Evolutionary conservation across 305 asterid species (phyloP).

Genomic region (Fraxinus nigra): DNA sequence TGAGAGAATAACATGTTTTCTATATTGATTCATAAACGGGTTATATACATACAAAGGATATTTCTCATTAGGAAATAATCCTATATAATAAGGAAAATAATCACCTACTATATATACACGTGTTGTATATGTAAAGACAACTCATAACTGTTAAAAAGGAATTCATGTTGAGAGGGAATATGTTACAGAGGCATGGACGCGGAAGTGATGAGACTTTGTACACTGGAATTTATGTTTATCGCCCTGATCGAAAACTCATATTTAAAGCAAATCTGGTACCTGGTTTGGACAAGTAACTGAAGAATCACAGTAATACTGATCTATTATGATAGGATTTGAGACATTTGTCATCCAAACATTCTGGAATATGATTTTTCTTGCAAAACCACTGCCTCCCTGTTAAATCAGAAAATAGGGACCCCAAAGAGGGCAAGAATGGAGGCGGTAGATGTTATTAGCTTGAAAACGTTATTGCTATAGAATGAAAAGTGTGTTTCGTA

Average conservation of each 20-base stretch:
- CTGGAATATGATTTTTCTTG: constrained; percentile 53
- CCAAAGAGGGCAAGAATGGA: not conserved
- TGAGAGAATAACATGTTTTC: too few relatives aligned
- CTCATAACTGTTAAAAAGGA: not conserved
- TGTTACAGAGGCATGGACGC: not conserved
- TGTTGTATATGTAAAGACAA: too few relatives aligned
- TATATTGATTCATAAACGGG: too few relatives aligned
- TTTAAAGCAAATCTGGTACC: constrained; percentile 33
- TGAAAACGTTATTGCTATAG: not conserved
- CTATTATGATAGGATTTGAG: constrained; percentile 72
- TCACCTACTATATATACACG: too few relatives aligned
- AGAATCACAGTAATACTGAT: constrained; percentile 87
- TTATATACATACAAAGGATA: too few relatives aligned
- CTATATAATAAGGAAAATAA: too few relatives aligned
- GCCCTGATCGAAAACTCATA: not conserved
- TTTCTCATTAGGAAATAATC: too few relatives aligned
- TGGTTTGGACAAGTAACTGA: constrained; percentile 56
- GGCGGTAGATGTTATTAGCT: not conserved
- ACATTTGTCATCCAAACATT: constrained; percentile 70
- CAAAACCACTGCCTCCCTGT: constrained; percentile 88
- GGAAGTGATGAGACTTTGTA: not conserved
- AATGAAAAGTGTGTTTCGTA: not conserved
- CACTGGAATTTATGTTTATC: not conserved
- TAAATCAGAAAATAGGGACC: constrained; percentile 4
- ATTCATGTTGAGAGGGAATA: not conserved